Evolutionary conservation across 805 yeast genomes (phyloP), one percentile per base, ranked within the genome.

Genomic region (Teunomyces stri): DNA sequence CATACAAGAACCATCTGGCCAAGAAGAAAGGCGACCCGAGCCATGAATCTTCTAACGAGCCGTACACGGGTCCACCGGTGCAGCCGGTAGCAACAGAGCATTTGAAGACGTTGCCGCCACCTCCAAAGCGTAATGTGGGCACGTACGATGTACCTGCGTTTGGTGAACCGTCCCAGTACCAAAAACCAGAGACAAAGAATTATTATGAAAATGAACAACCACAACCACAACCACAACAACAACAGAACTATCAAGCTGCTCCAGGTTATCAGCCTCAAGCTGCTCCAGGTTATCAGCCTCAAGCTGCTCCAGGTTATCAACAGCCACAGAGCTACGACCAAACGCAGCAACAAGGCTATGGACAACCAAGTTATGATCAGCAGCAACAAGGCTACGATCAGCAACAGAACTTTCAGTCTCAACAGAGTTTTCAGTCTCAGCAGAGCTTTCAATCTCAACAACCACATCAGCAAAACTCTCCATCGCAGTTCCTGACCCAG

Each of bases 1-100:
- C 83, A 1, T 79, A 78, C 57, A 78, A 78, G 51, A 74, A 74
- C 43, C 65, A 66, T 52, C 64, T 62, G 9, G 64, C 63, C 25
- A 54, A 59, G 40, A 49, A 56, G 29, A 61, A 64, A 53, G 65
- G 66, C 16, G 34, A 40, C 15, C 5, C 34, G 5, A 7, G 20
- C 21, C 7, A 4, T 4, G 21, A 30, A 5, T 12, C 43, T 13
- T 33, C 21, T n/a, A 18, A 31, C 22, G 34, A 28, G 20, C 20
- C 43, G 21, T 39, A 27, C 34, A 18, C 55, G 15, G 27, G 54
- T 11, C 52, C 56, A 10, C 52, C 59, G 2, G 36, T 51, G 38
- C 49, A 49, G 2, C 49, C 51, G 3, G 47, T 60, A n/a, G 27
- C 52, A 10, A 56, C 51, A 27, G 65, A 57, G 13, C 56, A 58